phyloP scores from a whole-genome alignment of 2,329 filamentous ascomycete genomes.

The Coccinonectria pachysandricola region DNA sequence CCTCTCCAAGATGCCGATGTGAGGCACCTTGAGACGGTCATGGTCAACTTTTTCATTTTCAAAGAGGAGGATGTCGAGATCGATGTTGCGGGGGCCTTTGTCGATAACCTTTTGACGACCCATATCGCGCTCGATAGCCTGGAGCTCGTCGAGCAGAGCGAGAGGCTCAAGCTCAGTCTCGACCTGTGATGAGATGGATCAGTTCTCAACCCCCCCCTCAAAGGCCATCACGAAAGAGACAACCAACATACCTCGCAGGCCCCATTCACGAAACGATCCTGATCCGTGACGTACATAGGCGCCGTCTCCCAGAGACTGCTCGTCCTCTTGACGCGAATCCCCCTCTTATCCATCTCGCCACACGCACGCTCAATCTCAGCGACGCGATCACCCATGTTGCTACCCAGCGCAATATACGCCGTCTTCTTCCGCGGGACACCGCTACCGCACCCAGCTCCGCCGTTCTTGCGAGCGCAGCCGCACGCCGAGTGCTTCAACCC shows the following conservation, averaged over 20 bases:
- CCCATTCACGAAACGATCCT: conserved; percentile 82
- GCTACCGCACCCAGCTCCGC: conserved; percentile 18
- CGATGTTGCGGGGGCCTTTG: conserved; percentile 90
- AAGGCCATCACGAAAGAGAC: too few species aligned
- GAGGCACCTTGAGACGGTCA: conserved; percentile 72
- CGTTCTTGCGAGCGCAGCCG: conserved; percentile 24
- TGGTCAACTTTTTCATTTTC: conserved; percentile 54
- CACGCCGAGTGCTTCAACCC: conserved; percentile 21
- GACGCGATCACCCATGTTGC: conserved; percentile 82
- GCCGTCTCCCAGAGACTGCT: conserved; percentile 90
- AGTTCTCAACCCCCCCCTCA: too few species aligned
- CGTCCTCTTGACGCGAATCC: conserved; percentile 66
- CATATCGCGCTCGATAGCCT: conserved; percentile 70
- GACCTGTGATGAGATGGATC: conserved; percentile 52
- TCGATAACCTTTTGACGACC: conserved; percentile 78
- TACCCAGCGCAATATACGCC: conserved; percentile 81
- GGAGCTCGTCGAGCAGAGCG: conserved; percentile 67
- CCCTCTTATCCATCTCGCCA: conserved; percentile 59
- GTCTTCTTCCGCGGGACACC: conserved; percentile 27
- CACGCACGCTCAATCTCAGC: conserved; percentile 79
- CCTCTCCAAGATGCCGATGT: conserved; percentile 74
- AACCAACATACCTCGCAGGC: conserved; percentile 68
- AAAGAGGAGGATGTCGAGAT: conserved; percentile 86
- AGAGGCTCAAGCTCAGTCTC: conserved; percentile 69
- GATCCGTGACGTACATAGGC: conserved; percentile 92